Base-by-base conservation (phyloP, 306 rosid species). In the Inga oerstediana region DNA sequence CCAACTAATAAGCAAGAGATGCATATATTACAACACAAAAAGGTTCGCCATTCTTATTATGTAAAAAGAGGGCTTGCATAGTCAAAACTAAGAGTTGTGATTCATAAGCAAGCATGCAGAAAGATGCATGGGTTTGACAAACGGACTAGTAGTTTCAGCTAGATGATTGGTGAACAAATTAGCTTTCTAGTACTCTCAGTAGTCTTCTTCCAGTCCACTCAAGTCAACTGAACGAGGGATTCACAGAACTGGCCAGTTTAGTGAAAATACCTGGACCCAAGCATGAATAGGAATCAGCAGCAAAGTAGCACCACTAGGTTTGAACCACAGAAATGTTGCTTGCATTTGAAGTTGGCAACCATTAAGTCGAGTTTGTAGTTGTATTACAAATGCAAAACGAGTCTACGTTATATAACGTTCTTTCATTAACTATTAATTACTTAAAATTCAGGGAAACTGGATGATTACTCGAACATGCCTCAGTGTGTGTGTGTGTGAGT, bases 101-200 rank as follows among this genome's bases (percentile, higher is more conserved):
- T 39, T 76, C 46, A 16, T 43, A 83, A 66, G 54, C 62, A 56
- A 66, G 64, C 69, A 46, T 34, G 77, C 64, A 56, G 46, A 72
- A 67, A 81, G 48, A 77, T 8, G 58, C 16, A 5, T 24, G 3
- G 34, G 43, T 39, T 49, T 16, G 48, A 68, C 37, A 37, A 37
- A 11, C 3, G 3, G n/a, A 68, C 73, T 10, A 37, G 27, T 3
- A 6, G n/a, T 4, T 37, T 39, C 14, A 19, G 12, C 27, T 10
- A 4, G 7, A 16, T 8, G 12, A 37, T 44, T 49, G 54, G 17
- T 39, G 49, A 69, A 17, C 48, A 6, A 37, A 17, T 39, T 39
- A n/a, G 49, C 74, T 54, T 54, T 54, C 61, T 5, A 54, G 22
- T 54, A 8, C 61, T 54, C 22, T 39, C 64, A 20, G 24, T 24